Evolutionary conservation across 1,284 basidiomycete species (phyloP), one percentile per base, ranked within the genome.

Genomic region (Heterobasidion irregulare): DNA sequence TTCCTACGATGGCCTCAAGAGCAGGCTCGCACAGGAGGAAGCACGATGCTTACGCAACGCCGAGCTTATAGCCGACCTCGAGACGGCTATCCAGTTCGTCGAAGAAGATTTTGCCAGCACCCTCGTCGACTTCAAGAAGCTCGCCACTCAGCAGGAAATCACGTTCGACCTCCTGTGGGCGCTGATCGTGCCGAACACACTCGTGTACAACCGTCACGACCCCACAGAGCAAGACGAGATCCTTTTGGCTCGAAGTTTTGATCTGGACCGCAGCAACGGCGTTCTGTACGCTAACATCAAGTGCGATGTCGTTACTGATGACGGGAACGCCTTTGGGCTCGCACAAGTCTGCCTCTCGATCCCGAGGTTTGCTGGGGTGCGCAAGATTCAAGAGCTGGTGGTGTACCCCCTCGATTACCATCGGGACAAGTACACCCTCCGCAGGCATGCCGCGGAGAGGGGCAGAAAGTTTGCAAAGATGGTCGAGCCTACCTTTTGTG

Each of bases 131-230:
- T 47, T 63, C n/a, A 43, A 55, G 12, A 33, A 38, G 12, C 49
- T 64, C 41, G 55, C 53, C 9, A n/a, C 56, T 1, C 54, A 62
- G 36, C 43, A 57, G 2, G 53, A 61, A 35, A 66, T 68, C 34
- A 61, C 64, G 2, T 68, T 56, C 55, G 60, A 64, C 13, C 60
- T 66, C 16, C 62, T 70, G 3, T 68, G 67, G 66, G 60, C 61
- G 4, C 52, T 70, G 4, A 64, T 68, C 57, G 53, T 47, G 6
- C 65, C 67, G 9, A 68, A 67, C 53, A 53, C 57, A 1, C 56
- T 62, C n/a, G 59, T 65, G 6, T 66, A 64, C 55, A 52, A 56
- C 19, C 62, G 50, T n/a, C 62, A 67, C 53, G 18, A 50, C 1
- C 43, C 49, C 45, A 66, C 63, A 4, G 66, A 67, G 32, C 66